phyloP scores from a whole-genome alignment of 2,329 filamentous ascomycete genomes.

The Pezizomycotina sp. region DNA sequence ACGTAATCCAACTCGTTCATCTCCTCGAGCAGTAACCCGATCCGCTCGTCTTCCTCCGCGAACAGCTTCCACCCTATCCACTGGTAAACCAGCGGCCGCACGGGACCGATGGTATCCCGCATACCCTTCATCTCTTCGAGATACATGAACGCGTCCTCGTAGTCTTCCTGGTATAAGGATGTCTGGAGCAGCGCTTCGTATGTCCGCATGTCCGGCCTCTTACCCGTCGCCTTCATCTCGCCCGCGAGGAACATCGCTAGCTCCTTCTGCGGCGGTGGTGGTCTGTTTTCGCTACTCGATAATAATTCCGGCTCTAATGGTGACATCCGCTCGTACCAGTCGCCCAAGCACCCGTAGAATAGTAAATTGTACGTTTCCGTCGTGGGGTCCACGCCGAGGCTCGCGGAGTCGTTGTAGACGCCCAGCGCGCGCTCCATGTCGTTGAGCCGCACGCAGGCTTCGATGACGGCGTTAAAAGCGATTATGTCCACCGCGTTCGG shows the following conservation, averaged over 20 bases:
- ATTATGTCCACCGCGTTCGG: constrained; percentile 27
- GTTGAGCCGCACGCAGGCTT: constrained; percentile 34
- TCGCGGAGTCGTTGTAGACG: constrained; percentile 42
- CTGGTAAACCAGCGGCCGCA: constrained; percentile 27
- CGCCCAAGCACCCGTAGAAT: constrained; percentile 34
- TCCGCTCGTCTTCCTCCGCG: constrained; percentile 26
- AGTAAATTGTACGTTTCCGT: constrained; percentile 47
- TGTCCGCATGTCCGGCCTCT: constrained; percentile 41
- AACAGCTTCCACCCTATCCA: constrained; percentile 25
- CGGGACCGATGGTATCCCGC: constrained; percentile 16
- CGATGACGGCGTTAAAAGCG: constrained; percentile 35
- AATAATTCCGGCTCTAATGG: too few relatives aligned
- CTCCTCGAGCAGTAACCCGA: constrained; percentile 26
- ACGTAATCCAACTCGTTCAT: constrained; percentile 20
- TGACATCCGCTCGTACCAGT: constrained; percentile 23
- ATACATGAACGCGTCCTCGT: constrained; percentile 36
- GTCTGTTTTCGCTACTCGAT: too few relatives aligned
- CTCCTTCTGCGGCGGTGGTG: constrained; percentile 34
- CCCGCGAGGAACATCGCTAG: constrained; percentile 44
- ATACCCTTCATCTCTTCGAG: constrained; percentile 35
- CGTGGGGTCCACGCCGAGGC: constrained; percentile 31
- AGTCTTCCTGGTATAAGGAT: constrained; percentile 34
- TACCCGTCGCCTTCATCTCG: constrained; percentile 42
- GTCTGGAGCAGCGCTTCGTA: constrained; percentile 46
- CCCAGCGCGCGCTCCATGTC: constrained; percentile 38